Base-by-base conservation (phyloP, 352 stramenopile species). In the Globisporangium uncinulatum region DNA sequence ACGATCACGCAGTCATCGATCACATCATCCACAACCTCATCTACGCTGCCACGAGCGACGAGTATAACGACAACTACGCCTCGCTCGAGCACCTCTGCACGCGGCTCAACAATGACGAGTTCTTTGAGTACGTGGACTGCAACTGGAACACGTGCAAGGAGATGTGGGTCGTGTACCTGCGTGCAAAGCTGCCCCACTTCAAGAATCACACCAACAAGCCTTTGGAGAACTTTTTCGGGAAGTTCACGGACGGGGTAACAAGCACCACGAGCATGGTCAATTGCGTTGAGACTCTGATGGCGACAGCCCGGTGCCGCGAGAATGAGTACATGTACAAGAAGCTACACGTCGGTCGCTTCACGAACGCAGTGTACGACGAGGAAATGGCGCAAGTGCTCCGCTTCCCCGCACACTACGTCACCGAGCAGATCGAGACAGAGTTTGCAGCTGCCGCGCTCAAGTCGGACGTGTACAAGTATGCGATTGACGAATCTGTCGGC, bases 11-110 rank as follows among this genome's bases (percentile, higher is more conserved):
- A 37, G 32, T 9, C 32, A 37, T 37, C 32, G 32, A 37, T 37
- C 32, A 37, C 32, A 9, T 9, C 9, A 37, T 37, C 32, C 32
- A 37, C 32, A 37, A 65, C 4, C 57, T 70, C 47, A n/a, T 66
- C 2, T 64, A 66, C 43, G 58, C 59, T 2, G 1, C 9, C 0
- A 36, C 4, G 3, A 4, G 53, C 8, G 50, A 43, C 1, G 31
- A 24, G 10, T 69, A 69, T 47, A 36, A 65, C 5, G 34, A 54
- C 4, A 44, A 59, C 29, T 24, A 32, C 1, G 43, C 10, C 2
- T 42, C 37, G 37, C 37, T 42, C 2, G 4, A 11, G 37, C 8
- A 11, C 8, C 11, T 17, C 8, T 42, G 37, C 37, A 42, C 7
- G 37, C 37, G 8, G 8, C 37, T 42, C 8, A 17, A 42, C 37